These are phyloP conservation scores for Russula emetica DNA, from an alignment of 768 basidiomycete genomes.

Conservation along the genomic window DNA sequence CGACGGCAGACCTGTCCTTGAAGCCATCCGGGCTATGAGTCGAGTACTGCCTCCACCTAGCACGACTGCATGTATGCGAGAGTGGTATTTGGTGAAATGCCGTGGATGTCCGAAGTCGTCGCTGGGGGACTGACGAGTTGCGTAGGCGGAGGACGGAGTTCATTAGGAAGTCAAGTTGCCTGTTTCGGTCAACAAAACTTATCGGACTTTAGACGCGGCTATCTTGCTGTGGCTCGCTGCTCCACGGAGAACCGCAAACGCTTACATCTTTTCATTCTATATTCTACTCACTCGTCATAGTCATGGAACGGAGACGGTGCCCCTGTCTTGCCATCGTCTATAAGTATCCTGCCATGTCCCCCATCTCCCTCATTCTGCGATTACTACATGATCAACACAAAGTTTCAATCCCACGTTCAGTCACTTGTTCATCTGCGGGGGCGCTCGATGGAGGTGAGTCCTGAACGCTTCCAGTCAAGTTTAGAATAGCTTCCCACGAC, in stretches of 20 bases:
- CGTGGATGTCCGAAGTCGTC: background rate
- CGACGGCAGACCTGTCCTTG: slow-evolving; percentile 25
- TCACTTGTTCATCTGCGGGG: slow-evolving; percentile 2
- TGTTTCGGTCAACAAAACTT: background rate
- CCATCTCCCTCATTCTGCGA: background rate
- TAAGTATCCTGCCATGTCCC: background rate
- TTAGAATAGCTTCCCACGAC: too few relatives aligned
- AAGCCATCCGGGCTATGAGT: slow-evolving; percentile 9
- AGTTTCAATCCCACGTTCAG: slow-evolving; percentile 12
- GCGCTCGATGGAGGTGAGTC: background rate
- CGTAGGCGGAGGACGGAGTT: slow-evolving; percentile 11
- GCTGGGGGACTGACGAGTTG: background rate
- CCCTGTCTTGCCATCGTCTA: background rate
- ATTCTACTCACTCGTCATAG: too few relatives aligned
- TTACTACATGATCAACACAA: slow-evolving; percentile 11
- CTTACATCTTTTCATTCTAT: too few relatives aligned
- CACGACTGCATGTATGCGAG: background rate
- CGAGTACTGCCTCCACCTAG: slow-evolving; percentile 7
- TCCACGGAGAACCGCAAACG: background rate
- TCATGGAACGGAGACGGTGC: background rate
- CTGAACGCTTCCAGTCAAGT: too few relatives aligned
- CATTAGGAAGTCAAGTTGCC: slow-evolving; percentile 23
- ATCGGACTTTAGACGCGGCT: background rate
- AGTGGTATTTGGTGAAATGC: background rate
- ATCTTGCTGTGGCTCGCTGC: background rate